phyloP scores from a whole-genome alignment of 768 basidiomycete genomes.

The Stropharia rugosoannulata region DNA sequence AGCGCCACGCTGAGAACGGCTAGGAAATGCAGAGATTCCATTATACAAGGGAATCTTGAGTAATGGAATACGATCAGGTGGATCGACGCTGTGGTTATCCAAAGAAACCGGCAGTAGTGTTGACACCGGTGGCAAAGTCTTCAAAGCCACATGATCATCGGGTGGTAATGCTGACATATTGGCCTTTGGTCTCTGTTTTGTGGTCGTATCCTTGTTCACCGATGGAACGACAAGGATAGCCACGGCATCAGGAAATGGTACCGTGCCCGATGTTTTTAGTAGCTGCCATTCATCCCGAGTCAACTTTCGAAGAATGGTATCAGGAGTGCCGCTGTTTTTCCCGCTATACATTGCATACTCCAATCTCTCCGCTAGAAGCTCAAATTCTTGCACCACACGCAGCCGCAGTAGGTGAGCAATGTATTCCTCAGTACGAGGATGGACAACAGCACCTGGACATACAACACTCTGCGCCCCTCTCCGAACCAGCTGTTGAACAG shows the following conservation, averaged over 20 bases:
- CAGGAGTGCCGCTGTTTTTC: constrained; percentile 19
- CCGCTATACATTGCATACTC: constrained; percentile 20
- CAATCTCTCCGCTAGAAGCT: constrained; percentile 51
- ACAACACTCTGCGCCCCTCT: constrained; percentile 35
- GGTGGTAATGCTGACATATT: constrained; percentile 36
- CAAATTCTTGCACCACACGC: constrained; percentile 74
- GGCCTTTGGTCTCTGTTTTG: constrained; percentile 40
- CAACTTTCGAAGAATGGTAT: constrained; percentile 55
- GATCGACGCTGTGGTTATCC: constrained; percentile 6
- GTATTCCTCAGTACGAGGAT: constrained; percentile 50
- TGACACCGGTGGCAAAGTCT: constrained; percentile 28
- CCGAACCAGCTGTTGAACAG: constrained; percentile 32
- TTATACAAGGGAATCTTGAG: constrained; percentile 66
- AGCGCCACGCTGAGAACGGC: constrained; percentile 56
- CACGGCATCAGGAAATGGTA: constrained; percentile 53
- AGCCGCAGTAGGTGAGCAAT: constrained; percentile 67
- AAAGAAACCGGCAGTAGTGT: constrained; percentile 20
- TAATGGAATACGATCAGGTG: constrained; percentile 22
- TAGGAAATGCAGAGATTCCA: constrained; percentile 62
- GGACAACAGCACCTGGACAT: constrained; percentile 29
- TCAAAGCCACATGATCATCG: constrained; percentile 17
- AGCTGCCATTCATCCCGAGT: constrained; percentile 58
- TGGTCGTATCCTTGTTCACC: constrained; percentile 50
- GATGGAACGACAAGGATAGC: constrained; percentile 75
- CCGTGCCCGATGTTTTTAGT: constrained; percentile 42